Evolutionary conservation across 108 stramenopile genomes (phyloP).

Genomic region (Fragilariopsis cylindrus): DNA sequence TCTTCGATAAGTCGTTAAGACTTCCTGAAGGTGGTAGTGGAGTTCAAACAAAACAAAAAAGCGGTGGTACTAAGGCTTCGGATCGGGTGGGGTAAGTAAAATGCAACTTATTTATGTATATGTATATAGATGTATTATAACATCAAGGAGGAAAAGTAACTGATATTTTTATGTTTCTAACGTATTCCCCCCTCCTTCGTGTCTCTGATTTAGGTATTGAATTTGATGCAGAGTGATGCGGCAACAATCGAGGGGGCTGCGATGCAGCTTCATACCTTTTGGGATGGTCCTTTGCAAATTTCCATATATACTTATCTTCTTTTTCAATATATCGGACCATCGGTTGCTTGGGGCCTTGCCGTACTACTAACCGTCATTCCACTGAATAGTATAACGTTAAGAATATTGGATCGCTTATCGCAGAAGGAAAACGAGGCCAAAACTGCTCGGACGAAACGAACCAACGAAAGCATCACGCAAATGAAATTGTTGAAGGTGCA

Average conservation of each 20-base stretch:
- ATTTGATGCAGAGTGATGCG: constrained; percentile 89
- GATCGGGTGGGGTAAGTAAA: constrained; percentile 58
- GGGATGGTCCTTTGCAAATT: constrained; percentile 82
- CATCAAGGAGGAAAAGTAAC: too few species aligned
- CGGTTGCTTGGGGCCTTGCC: constrained; percentile 58
- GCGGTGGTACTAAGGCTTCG: constrained; percentile 33
- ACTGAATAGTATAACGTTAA: constrained; percentile 58
- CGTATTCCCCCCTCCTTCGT: constrained; percentile 19
- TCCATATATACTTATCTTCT: constrained; percentile 63
- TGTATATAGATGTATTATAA: too few species aligned
- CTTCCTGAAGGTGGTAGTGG: constrained; percentile 59
- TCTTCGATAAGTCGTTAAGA: constrained; percentile 83
- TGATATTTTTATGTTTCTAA: not conserved
- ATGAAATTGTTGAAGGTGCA: constrained; percentile 81
- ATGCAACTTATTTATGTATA: too few species aligned
- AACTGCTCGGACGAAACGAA: constrained; percentile 73
- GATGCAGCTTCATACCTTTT: constrained; percentile 81
- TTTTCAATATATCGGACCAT: constrained; percentile 58
- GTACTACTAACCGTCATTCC: constrained; percentile 76
- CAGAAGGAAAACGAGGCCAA: constrained; percentile 66
- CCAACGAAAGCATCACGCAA: constrained; percentile 73
- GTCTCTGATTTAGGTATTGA: constrained; percentile 33
- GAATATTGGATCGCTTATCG: constrained; percentile 60
- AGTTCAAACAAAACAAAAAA: constrained; percentile 25
- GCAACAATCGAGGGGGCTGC: constrained; percentile 72